These are phyloP conservation scores for Boletus vermiculosoides DNA, from an alignment of 768 basidiomycete species.

Conservation along the genomic window DNA sequence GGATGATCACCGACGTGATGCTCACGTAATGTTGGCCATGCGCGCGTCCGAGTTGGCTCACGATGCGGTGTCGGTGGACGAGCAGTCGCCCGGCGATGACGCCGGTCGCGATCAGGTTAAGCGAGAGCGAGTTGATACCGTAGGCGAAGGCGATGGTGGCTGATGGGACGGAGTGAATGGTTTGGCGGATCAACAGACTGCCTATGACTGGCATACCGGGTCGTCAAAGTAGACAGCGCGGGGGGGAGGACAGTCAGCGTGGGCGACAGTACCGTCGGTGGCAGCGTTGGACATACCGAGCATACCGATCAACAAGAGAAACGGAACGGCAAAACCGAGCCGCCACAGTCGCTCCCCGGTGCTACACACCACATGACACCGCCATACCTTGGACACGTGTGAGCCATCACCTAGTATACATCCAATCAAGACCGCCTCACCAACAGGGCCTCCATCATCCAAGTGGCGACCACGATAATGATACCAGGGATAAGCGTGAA, in stretches of 20 bases:
- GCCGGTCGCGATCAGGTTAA: constrained; percentile 31
- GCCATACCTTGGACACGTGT: constrained; percentile 37
- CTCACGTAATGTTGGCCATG: constrained; percentile 39
- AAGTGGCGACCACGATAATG: constrained; percentile 3
- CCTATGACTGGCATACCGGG: not conserved
- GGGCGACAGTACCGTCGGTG: not conserved
- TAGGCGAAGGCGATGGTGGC: constrained; percentile 25
- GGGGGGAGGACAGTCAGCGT: not conserved
- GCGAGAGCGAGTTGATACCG: constrained; percentile 21
- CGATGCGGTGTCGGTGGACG: constrained; percentile 18
- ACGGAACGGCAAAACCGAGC: constrained; percentile 36
- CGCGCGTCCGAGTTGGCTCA: constrained; percentile 33
- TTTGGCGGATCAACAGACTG: constrained; percentile 30
- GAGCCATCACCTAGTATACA: not conserved
- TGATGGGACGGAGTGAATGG: not conserved
- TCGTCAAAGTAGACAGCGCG: not conserved
- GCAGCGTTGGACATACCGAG: constrained; percentile 36
- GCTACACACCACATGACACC: constrained; percentile 48
- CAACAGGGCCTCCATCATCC: constrained; percentile 12
- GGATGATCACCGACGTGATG: constrained; percentile 39
- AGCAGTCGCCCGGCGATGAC: constrained; percentile 31
- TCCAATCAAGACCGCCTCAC: not conserved
- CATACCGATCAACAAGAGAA: constrained; percentile 37
- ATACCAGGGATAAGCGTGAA: not conserved
- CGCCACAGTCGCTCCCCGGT: constrained; percentile 33